These are phyloP conservation scores for Tinospora cordifolia DNA, from an alignment of 164 flowering plant genomes.

Conservation along the genomic window DNA sequence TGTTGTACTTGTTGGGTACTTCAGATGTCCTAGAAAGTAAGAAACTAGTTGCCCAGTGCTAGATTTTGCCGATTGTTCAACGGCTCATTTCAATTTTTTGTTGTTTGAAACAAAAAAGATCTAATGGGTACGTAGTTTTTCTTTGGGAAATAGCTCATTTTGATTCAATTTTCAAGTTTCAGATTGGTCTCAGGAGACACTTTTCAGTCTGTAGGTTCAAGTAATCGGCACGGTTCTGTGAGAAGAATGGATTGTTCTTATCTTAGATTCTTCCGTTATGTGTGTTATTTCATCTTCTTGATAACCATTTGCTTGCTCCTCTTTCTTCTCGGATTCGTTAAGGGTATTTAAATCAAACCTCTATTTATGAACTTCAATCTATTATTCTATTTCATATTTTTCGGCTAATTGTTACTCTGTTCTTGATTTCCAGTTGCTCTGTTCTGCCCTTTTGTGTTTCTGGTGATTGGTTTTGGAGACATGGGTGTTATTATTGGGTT, in stretches of 20 bases:
- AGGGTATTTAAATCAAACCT: slow-evolving; percentile 5
- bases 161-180: too few species aligned
- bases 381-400: not conserved
- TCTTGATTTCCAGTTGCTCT: slow-evolving; percentile 15
- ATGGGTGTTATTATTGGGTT: slow-evolving; percentile 20
- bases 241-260: slow-evolving; percentile 7
- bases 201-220: not conserved
- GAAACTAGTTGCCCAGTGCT: too few species aligned
- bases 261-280: slow-evolving; percentile 4
- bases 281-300: slow-evolving; percentile 12
- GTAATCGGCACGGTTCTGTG: not conserved
- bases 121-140: too few species aligned
- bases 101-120: too few species aligned
- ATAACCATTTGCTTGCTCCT: slow-evolving; percentile 17
- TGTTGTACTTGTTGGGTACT: too few species aligned
- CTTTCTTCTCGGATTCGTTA: slow-evolving; percentile 20
- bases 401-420: not conserved
- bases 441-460: slow-evolving; percentile 20
- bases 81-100: too few species aligned
- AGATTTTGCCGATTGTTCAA: too few species aligned
- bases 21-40: too few species aligned
- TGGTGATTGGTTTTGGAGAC: slow-evolving; percentile 20
- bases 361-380: not conserved
- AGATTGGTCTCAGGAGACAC: too few species aligned
- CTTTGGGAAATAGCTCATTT: too few species aligned